Evolutionary conservation across 78 protist species (phyloP).

Genomic region (Dictyostelium purpureum): DNA sequence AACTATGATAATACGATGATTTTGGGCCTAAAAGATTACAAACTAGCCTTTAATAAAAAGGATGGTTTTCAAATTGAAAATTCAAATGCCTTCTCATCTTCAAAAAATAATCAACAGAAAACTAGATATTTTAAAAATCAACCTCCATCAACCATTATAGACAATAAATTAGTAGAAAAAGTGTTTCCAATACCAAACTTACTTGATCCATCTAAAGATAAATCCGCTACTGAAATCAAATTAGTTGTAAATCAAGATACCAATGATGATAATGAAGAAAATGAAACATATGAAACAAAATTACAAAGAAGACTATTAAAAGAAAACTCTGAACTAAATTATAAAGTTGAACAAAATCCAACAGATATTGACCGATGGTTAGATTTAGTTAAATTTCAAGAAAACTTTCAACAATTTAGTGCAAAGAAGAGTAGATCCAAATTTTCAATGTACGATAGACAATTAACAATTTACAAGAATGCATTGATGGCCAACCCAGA

Average conservation of each 20-base stretch:
- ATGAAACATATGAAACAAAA: background rate
- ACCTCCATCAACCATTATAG: background rate
- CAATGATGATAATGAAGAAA: background rate
- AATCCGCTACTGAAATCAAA: conserved; percentile 6
- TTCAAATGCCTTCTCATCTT: background rate
- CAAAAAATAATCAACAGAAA: background rate
- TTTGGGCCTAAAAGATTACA: conserved; percentile 1
- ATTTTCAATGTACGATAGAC: conserved; percentile 24
- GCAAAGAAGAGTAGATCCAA: background rate
- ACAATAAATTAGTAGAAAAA: background rate
- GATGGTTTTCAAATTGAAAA: conserved; percentile 14
- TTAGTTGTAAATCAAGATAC: background rate
- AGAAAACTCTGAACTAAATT: conserved; percentile 34
- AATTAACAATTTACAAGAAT: conserved; percentile 28
- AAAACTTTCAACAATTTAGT: conserved; percentile 15
- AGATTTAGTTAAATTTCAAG: conserved; percentile 52
- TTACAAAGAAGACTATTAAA: background rate
- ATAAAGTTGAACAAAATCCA: background rate
- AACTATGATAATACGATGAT: background rate
- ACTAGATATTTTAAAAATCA: background rate
- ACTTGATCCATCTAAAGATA: background rate
- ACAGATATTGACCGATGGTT: conserved; percentile 16
- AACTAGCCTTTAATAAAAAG: conserved; percentile 24
- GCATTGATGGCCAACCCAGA: conserved; percentile 30
- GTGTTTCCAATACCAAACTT: background rate